phyloP scores from a whole-genome alignment of 2,329 filamentous ascomycete species.

The Claviceps fusiformis region DNA sequence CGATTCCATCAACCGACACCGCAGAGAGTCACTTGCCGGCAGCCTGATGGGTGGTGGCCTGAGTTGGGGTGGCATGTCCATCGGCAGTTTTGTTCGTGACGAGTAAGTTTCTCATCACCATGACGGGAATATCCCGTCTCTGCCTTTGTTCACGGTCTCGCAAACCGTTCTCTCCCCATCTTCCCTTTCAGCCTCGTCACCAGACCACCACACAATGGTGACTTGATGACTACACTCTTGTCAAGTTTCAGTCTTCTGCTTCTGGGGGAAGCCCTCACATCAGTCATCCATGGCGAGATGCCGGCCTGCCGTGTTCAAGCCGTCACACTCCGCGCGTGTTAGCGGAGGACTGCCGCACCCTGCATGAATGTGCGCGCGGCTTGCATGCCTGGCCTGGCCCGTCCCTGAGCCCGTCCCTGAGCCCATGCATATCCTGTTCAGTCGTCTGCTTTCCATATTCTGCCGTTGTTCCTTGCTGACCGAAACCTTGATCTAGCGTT shows the following conservation, averaged over 20 bases:
- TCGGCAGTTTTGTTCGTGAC: slow-evolving; percentile 93
- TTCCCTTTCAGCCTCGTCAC: slow-evolving; percentile 6
- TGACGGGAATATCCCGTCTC: background rate
- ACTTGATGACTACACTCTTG: slow-evolving; percentile 7
- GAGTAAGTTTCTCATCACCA: slow-evolving; percentile 54
- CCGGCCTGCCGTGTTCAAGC: background rate
- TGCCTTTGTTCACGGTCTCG: background rate
- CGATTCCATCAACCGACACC: slow-evolving; percentile 41
- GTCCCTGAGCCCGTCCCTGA: background rate
- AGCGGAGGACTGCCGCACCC: background rate
- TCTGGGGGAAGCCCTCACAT: background rate
- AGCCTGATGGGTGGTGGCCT: slow-evolving; percentile 70
- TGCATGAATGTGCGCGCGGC: background rate
- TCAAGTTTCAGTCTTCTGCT: background rate
- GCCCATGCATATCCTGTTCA: background rate
- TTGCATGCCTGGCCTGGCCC: no score
- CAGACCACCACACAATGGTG: background rate
- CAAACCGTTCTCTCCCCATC: no score
- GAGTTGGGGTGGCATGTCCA: slow-evolving; percentile 94
- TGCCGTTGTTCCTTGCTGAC: background rate
- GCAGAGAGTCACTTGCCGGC: slow-evolving; percentile 49
- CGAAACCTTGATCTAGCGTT: slow-evolving; percentile 43
- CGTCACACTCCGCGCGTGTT: background rate
- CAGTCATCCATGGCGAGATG: background rate
- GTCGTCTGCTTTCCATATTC: background rate